phyloP scores from a whole-genome alignment of 2,329 filamentous ascomycete genomes.

The Monosporascus sp. region DNA sequence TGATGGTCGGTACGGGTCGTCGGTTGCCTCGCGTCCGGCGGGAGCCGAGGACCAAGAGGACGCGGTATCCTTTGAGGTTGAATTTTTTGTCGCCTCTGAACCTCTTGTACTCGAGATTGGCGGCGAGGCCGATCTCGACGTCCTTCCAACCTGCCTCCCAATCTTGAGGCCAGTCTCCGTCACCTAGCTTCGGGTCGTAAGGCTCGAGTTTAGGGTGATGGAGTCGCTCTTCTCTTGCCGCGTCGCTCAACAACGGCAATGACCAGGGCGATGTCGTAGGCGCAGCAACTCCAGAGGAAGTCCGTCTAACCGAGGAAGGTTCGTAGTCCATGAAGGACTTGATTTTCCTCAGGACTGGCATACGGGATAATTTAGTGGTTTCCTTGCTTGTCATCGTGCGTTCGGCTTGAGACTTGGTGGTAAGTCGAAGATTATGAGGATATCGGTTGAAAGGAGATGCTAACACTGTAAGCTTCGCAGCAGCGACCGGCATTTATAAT shows the following conservation, averaged over 20 bases:
- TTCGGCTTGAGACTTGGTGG: too few species aligned
- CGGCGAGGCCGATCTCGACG: background rate
- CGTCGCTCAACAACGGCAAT: background rate
- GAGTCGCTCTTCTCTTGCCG: background rate
- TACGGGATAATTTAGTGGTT: too few species aligned
- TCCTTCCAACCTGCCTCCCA: background rate
- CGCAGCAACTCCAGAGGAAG: too few species aligned
- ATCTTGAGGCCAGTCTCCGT: background rate
- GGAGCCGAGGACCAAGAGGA: background rate
- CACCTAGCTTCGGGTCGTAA: background rate
- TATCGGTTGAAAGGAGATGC: too few species aligned
- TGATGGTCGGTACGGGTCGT: background rate
- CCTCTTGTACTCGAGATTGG: background rate
- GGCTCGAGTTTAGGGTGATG: background rate
- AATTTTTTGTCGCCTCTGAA: background rate
- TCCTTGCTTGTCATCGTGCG: too few species aligned
- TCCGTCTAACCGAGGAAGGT: too few species aligned
- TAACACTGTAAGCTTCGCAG: too few species aligned
- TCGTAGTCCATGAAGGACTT: too few species aligned
- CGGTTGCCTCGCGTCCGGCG: background rate
- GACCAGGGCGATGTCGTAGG: background rate
- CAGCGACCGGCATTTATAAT: too few species aligned
- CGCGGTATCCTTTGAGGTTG: background rate
- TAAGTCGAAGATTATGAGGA: too few species aligned
- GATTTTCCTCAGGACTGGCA: too few species aligned